Percentiles rank a stretch among this genome's conserved stretches.
These are phyloP conservation scores for Diatrype stigma DNA, from an alignment of 2,329 filamentous ascomycete species.

Conservation along the genomic window DNA sequence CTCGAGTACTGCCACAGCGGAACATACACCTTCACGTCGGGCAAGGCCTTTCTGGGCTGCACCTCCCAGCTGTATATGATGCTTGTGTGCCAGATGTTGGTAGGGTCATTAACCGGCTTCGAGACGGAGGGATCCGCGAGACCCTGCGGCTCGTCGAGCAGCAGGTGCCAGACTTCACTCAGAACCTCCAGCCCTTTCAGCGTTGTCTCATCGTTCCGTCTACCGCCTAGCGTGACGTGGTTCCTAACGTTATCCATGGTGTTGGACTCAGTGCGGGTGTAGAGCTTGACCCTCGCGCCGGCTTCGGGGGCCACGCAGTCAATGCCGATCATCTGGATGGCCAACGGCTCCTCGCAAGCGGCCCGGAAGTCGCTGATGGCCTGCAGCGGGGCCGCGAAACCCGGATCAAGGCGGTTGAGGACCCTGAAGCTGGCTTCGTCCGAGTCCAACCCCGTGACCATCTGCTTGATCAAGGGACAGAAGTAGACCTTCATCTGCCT, in stretches of 20 bases:
- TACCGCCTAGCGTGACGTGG: conserved; percentile 21
- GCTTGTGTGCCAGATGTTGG: conserved; percentile 6
- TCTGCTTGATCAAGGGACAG: conserved; percentile 21
- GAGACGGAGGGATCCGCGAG: conserved; percentile 3
- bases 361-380: conserved; percentile 17
- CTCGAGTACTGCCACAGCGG: conserved; percentile 18
- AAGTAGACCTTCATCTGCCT: conserved; percentile 22
- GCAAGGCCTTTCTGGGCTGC: conserved; percentile 15
- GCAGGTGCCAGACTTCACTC: conserved; percentile 19
- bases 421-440: conserved; percentile 17
- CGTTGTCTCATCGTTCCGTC: conserved; percentile 14
- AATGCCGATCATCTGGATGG: conserved; percentile 22
- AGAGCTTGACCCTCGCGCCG: conserved; percentile 24
- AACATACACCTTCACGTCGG: conserved; percentile 23
- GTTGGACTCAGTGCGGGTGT: conserved; percentile 19
- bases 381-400: conserved; percentile 3
- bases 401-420: conserved; percentile 16
- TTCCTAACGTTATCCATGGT: conserved; percentile 19
- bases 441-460: conserved; percentile 15
- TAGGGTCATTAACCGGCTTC: conserved; percentile 4
- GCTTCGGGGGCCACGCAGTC: conserved; percentile 21
- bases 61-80: conserved; percentile 24
- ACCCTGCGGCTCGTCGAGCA: conserved; percentile 20
- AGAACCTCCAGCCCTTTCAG: conserved; percentile 18
- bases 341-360: conserved; percentile 11